A percentile compares a stretch with the other conserved stretches of the same genome.
Evolutionary conservation across 2,329 filamentous ascomycete genomes (phyloP).

Genomic region (Fusarium marasasianum): DNA sequence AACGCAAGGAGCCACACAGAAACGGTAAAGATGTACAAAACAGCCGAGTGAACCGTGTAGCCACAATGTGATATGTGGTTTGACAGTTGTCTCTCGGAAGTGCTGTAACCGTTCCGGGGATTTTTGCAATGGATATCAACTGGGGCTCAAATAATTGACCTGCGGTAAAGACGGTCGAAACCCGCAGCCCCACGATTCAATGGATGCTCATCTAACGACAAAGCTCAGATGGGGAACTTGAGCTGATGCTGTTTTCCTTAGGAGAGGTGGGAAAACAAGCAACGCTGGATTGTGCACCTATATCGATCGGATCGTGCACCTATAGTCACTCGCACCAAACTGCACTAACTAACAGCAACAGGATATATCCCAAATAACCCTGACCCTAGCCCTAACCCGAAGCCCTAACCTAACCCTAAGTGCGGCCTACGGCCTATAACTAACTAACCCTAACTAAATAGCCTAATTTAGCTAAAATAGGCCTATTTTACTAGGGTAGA

Average conservation of each 20-base stretch:
- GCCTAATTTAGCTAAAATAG: too few relatives aligned
- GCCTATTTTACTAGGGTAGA: too few relatives aligned
- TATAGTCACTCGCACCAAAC: too few relatives aligned
- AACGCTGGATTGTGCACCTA: too few relatives aligned
- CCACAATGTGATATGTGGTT: background rate
- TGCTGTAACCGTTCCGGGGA: background rate
- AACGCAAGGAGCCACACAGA: background rate
- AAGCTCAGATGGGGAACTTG: background rate
- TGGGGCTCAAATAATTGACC: background rate
- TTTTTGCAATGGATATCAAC: background rate
- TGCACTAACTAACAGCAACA: too few relatives aligned
- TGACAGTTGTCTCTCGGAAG: background rate
- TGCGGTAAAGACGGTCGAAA: background rate
- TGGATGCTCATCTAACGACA: background rate
- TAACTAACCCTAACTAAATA: too few relatives aligned
- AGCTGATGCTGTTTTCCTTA: background rate
- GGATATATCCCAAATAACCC: too few relatives aligned
- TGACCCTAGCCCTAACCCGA: too few relatives aligned
- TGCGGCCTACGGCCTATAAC: too few relatives aligned
- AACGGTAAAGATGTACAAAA: background rate
- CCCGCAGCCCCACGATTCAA: background rate
- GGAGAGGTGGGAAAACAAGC: background rate
- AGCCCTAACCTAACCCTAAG: too few relatives aligned
- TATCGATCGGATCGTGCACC: too few relatives aligned
- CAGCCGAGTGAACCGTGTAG: background rate